Conservation (phyloP, 1,284 basidiomycete genomes). For the Wallemia mellicola region DNA sequence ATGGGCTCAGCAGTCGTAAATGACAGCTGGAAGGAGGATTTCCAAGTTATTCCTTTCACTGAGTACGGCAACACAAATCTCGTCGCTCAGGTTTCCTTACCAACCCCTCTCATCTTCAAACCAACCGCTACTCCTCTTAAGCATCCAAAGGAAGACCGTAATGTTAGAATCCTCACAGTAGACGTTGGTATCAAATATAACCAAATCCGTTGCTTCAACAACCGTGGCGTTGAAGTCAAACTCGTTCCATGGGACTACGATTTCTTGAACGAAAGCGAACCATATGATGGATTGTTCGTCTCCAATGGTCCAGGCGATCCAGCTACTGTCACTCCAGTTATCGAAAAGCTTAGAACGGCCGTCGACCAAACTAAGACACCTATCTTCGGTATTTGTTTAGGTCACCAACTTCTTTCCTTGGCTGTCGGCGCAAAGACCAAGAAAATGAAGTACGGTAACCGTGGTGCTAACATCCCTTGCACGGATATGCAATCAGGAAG, state of each 20-base stretch:
- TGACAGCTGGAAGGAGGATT: conserved; percentile 44
- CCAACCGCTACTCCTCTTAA: conserved; percentile 26
- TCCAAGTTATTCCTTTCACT: conserved; percentile 45
- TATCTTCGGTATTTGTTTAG: conserved; percentile 96
- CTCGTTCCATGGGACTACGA: conserved; percentile 95
- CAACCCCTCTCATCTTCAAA: conserved; percentile 37
- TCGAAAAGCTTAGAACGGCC: conserved; percentile 36
- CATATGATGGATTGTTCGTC: conserved; percentile 82
- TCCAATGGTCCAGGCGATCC: conserved; percentile 98
- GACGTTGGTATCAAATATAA: conserved; percentile 99
- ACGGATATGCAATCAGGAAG: conserved; percentile 75
- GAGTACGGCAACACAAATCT: conserved; percentile 78
- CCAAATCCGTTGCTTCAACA: conserved; percentile 86
- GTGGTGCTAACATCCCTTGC: conserved; percentile 95
- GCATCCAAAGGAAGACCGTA: conserved; percentile 46
- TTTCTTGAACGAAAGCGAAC: conserved; percentile 37
- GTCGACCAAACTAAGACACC: conserved; percentile 47
- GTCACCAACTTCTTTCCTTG: conserved; percentile 84
- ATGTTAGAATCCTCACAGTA: conserved; percentile 58
- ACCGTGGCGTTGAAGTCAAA: conserved; percentile 80
- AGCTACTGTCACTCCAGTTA: conserved; percentile 45
- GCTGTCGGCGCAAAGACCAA: conserved; percentile 78
- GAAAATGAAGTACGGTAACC: conserved; percentile 99
- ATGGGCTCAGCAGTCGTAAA: conserved; percentile 5
- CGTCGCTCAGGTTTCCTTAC: conserved; percentile 58